A percentile compares a stretch with the other conserved stretches of the same genome.
Conservation (phyloP, 2,329 filamentous ascomycete genomes). For the Akanthomyces uredinophilus region DNA sequence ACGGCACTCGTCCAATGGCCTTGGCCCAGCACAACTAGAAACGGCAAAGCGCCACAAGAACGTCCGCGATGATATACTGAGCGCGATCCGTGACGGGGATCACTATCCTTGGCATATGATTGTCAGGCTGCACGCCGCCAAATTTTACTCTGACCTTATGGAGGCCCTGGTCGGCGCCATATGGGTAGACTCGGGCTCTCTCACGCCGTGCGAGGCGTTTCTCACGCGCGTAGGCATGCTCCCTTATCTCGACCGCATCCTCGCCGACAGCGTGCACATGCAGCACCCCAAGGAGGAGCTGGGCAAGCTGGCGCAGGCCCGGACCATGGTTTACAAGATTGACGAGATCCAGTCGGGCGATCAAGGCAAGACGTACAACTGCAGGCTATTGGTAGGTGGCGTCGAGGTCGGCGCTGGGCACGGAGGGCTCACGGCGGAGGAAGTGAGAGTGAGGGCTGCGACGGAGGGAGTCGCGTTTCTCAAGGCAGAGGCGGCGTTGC, state of each 20-base stretch:
- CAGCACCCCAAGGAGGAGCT: constrained; percentile 65
- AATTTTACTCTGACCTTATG: constrained; percentile 79
- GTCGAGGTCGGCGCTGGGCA: constrained; percentile 39
- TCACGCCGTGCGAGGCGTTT: constrained; percentile 55
- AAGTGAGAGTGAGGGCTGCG: constrained; percentile 53
- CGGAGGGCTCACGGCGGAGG: constrained; percentile 43
- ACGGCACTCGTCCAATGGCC: constrained; percentile 47
- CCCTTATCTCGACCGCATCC: constrained; percentile 53
- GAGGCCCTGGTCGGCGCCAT: constrained; percentile 78
- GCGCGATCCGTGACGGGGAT: constrained; percentile 42
- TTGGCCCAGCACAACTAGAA: constrained; percentile 42
- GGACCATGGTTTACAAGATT: constrained; percentile 50
- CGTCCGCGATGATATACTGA: constrained; percentile 44
- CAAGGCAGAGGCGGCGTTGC: constrained; percentile 17
- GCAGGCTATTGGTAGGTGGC: constrained; percentile 45
- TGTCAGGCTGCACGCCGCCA: constrained; percentile 58
- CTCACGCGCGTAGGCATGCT: constrained; percentile 62
- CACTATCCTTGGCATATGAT: constrained; percentile 76
- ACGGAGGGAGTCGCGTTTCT: constrained; percentile 40
- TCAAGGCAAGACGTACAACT: constrained; percentile 32
- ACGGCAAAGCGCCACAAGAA: constrained; percentile 41
- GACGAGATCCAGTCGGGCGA: constrained; percentile 21
- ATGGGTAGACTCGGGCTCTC: constrained; percentile 70
- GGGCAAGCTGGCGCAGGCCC: constrained; percentile 48
- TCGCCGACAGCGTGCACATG: constrained; percentile 54